Base-by-base conservation (phyloP, 345 rosid species). In the Aquilaria yunnanensis region DNA sequence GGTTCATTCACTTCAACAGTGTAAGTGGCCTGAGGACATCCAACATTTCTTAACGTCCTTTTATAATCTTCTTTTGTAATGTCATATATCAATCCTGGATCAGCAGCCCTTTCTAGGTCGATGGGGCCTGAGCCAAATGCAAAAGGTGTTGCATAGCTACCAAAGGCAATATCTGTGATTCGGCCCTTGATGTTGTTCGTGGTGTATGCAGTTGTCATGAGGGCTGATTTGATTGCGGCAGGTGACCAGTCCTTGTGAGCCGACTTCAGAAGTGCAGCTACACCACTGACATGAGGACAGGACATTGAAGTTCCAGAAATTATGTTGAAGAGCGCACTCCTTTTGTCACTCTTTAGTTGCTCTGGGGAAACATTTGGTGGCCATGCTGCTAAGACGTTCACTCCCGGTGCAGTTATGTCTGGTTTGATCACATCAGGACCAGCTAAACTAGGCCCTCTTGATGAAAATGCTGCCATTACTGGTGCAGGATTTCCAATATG, bases 291-390 rank as follows among this genome's bases (percentile, higher is more conserved):
- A 14, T 69, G 77, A 29, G 74, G 77, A 41, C 77, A 69, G 13
- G 74, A 61, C 74, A 74, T 74, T 34, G 77, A 74, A 49, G 77
- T 74, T 45, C 77, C 71, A 12, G 77, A 74, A 43, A 53, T 56
- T 33, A 66, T 23, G 45, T 69, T 66, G 68, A 47, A 74, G 9
- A 51, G 14, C 23, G 61, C 74, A 34, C 62, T 61, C n/a, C 74
- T 69, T 52, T 64, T 65, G 64, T 74, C 77, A 0, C 48, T 57
- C 13, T 13, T 4, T 6, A 56, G 10, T 32, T 52, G n/a, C 5
- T 57, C 56, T 11, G 66, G 64, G 7, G 69, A 48, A 31, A 71
- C 16, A 1, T 53, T 57, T 9, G 60, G 56, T 9, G 78, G 61
- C 71, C 71, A 74, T 23, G 71, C 71, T 2, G 71, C 78, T 12